Base-by-base conservation (phyloP, 73 alveolate species). In the Paramecium octaurelia region DNA sequence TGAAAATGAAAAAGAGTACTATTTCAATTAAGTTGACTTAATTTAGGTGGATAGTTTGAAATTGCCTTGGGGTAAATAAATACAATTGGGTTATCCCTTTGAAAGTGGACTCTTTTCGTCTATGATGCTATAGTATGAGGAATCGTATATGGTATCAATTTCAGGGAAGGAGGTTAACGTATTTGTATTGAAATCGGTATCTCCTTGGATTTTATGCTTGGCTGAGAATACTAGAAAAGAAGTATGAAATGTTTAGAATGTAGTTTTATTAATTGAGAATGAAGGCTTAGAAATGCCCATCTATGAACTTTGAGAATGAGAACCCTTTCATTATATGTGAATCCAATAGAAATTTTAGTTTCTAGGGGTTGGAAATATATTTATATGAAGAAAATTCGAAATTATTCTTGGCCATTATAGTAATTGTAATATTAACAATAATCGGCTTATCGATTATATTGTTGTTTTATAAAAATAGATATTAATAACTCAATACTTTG, bases 131-230 rank as follows among this genome's bases (percentile, higher is more conserved):
- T 7, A 18, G 23, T 80, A 80, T 35, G 35, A 80, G 14, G 48
- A 80, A 80, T 3, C 75, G 20, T 80, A 40, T 46, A 16, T 80
- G 46, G 50, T 80, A 0, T 71, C 76, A 0, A 20, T 80, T 11
- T n/a, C 76, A 20, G 75, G 48, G 9, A 44, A 23, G n/a, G 48
- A 80, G 8, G 21, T 80, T 2, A 42, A 35, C 57, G 9, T 80
- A 10, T 80, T 80, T 35, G 34, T 35, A 20, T 18, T 80, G 2
- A 80, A 80, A 9, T 9, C 11, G 0, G 46, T 80, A 43, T 12
- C 44, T 35, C 76, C 91, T 24, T 80, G 91, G 91, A 16, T 80
- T 6, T 42, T 31, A 27, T 80, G 91, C 20, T 21, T n/a, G 29
- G 91, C 91, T 24, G 57, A 18, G 18, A 12, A n/a, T 38, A 3